Base-by-base conservation (phyloP, 495 filamentous ascomycete species). In the Xylaria flabelliformis region DNA sequence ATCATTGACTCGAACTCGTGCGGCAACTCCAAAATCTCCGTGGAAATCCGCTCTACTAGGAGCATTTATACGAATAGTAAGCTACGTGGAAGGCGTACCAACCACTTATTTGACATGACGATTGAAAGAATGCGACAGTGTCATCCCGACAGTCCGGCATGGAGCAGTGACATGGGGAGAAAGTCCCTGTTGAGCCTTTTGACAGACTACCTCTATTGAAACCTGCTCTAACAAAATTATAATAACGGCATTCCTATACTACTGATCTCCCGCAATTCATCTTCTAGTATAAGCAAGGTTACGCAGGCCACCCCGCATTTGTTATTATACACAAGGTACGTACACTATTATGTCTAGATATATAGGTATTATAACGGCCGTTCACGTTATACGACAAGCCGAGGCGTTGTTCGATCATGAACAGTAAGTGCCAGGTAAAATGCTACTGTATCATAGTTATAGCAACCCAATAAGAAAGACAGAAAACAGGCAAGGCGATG, bases 181-280 rank as follows among this genome's bases (percentile, higher is more conserved):
- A 61, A 2, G 32, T 39, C 34, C 29, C 34, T 17, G 29, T 36
- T 34, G 56, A 59, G 32, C 1, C 58, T 12, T 39, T 61, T 21
- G 15, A 29, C 3, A 26, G 3, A 32, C 36, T 61, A 10, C 10
- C 26, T 29, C 26, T 9, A 29, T 61, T 65, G 21, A 64, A 32
- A 24, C 21, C 21, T 32, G 42, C 1, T 48, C 42, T 21, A n/a
- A 41, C 44, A 39, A 36, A 29, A 46, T 1, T 65, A 46, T 5
- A 50, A 67, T 67, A 67, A 34, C 42, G 56, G 36, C n/a, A 15
- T 67, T 26, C n/a, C 56, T 44, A 42, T 67, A 67, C 56, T 67
- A 50, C 12, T 42, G 65, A 67, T 67, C 65, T 67, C 65, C 65
- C 65, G 65, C 50, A 24, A 55, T 19, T 48, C 39, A 8, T 48